Base-by-base conservation (phyloP, 164 flowering plant genomes). In the Pachysandra terminalis region DNA sequence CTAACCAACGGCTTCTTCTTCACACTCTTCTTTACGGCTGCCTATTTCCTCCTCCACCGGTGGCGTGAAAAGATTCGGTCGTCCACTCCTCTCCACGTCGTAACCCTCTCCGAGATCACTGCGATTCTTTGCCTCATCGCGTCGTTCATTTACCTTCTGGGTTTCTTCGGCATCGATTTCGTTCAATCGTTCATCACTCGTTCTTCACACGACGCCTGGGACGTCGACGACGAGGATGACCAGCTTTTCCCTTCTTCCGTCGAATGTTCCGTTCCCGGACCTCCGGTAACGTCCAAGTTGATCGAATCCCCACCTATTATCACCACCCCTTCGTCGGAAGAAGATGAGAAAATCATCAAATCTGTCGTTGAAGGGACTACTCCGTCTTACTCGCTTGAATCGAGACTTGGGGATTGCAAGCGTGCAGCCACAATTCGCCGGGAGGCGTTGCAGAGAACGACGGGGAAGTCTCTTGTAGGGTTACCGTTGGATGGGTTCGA, bases 41-140 rank as follows among this genome's bases (percentile, higher is more conserved):
- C 75, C 1, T 84, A 84, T 61, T 84, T 74, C 68, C 71, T 84
- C 57, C 81, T 84, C 45, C 41, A 61, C 9, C 81, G 87, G 0
- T 84, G 87, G 87, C 67, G 87, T 3, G 87, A 84, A 73, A 84
- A 84, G 83, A 82, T 84, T 78, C 85, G 87, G 2, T 69, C 37
- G 23, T 78, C 83, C 23, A 76, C 79, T 4, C 85, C 87, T 32
- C 84, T 84, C 64, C 87, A 84, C 73, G 68, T 84, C 74, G 69
- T 82, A 35, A 51, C 74, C 19, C 65, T 80, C 40, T 78, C 84
- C 49, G 87, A 84, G 70, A 76, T 84, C 45, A 52, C 49, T 56
- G 85, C 87, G 40, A 54, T 84, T 56, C 37, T 82, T 17, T 71
- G 81, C n/a, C 70, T 84, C 45, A 13, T 80, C 49, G 84, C 81